Percentiles rank a stretch among this genome's conserved stretches.
phyloP scores from a whole-genome alignment of 2,329 filamentous ascomycete species.

The Cercospora citrullina region DNA sequence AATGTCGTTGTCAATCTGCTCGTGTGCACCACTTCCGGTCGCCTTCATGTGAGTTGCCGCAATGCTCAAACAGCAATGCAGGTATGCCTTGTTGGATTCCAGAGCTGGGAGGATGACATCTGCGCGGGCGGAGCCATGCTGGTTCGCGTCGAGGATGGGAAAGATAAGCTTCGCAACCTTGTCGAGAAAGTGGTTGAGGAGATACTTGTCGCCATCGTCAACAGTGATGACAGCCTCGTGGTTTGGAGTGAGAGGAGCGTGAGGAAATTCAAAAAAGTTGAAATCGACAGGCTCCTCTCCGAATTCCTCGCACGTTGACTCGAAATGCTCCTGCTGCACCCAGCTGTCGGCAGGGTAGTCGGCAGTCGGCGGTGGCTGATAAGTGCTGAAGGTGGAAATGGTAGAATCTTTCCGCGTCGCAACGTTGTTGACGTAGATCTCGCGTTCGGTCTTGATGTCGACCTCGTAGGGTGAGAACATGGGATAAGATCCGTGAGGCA shows the following conservation, averaged over 20 bases:
- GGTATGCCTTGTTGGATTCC: conserved; percentile 86
- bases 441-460: conserved; percentile 91
- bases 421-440: conserved; percentile 90
- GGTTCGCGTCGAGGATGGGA: conserved; percentile 86
- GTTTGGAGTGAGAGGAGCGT: conserved; percentile 62
- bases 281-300: conserved; percentile 59
- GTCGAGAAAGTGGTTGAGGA: conserved; percentile 88
- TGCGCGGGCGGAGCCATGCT: conserved; percentile 76
- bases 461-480: conserved; percentile 82
- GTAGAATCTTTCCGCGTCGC: conserved; percentile 83
- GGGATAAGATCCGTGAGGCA: conserved; percentile 45
- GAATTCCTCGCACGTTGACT: conserved; percentile 68
- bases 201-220: conserved; percentile 80
- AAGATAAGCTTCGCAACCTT: conserved; percentile 87
- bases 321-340: conserved; percentile 70
- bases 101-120: conserved; percentile 85
- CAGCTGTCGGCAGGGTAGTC: conserved; percentile 66
- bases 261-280: conserved; percentile 80
- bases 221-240: conserved; percentile 76
- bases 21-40: conserved; percentile 63
- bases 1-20: conserved; percentile 85
- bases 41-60: conserved; percentile 90
- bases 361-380: conserved; percentile 73
- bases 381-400: conserved; percentile 91
- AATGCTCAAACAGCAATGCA: conserved; percentile 93